Base-by-base conservation (phyloP, 352 stramenopile genomes). In the Globisporangium polare region DNA sequence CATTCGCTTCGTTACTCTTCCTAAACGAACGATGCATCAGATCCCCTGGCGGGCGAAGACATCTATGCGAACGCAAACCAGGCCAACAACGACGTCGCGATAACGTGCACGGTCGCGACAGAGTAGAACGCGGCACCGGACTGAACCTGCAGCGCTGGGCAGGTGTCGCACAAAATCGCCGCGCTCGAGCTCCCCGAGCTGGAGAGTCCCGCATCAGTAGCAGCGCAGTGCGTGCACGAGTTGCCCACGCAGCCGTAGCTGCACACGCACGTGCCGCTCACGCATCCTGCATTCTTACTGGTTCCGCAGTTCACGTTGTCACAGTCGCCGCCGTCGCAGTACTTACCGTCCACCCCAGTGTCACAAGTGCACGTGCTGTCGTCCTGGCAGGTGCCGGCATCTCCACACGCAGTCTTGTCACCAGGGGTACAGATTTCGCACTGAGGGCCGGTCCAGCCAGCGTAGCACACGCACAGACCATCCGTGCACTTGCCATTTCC, bases 311-410 rank as follows among this genome's bases (percentile, higher is more conserved):
- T 60, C 18, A 87, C 69, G 20, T 71, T 62, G 59, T 84, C 73
- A 57, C 80, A 90, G 29, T 78, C 64, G 7, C 60, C 71, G 22
- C 78, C 80, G 51, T 67, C 71, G 50, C 80, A 90, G 47, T 80
- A 88, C 42, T 72, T 72, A n/a, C 80, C 80, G 35, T 77, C 37
- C 0, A 73, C 71, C 18, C 69, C 76, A 7, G 71, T 50, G 33
- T 90, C 73, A 37, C 80, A 90, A 20, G 58, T 35, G 39, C 80
- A 90, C 24, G 80, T 90, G 62, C 76, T 87, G 60, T 88, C 83
- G 33, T 66, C 39, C 49, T 83, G 67, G 56, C 80, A 90, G 8
- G 69, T 78, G 0, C 80, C 80, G 53, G 68, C 67, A 18, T 76
- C 64, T 50, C 82, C 86, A 52, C 80, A 90, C 10, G 80, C 78